Percentiles rank a stretch among this genome's conserved stretches.
Evolutionary conservation across 2,329 filamentous ascomycete genomes (phyloP).

Genomic region (Fusarium proliferatum): DNA sequence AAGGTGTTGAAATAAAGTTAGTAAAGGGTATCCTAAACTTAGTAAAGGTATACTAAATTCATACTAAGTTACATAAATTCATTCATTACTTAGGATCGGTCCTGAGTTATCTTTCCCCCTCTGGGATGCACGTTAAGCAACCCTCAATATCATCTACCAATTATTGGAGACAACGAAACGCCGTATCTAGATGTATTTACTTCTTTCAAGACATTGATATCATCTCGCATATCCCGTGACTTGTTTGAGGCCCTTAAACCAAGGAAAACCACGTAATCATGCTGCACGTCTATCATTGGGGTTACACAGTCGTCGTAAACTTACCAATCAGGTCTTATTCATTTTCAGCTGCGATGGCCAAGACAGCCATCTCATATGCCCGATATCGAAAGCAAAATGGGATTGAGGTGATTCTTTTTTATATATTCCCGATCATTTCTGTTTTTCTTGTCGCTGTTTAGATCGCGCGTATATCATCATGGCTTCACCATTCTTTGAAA

Average conservation of each 20-base stretch:
- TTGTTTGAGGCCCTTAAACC: background rate
- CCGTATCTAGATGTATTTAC: background rate
- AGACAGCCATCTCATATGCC: background rate
- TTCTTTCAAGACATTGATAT: background rate
- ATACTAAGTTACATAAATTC: too few relatives aligned
- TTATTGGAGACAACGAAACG: background rate
- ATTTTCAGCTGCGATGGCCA: background rate
- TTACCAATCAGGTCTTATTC: background rate
- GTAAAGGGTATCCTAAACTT: too few relatives aligned
- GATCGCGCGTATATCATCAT: fast-evolving
- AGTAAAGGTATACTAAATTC: too few relatives aligned
- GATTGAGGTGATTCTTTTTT: fast-evolving
- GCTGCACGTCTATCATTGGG: background rate
- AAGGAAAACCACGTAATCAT: background rate
- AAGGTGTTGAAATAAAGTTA: too few relatives aligned
- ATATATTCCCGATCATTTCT: background rate
- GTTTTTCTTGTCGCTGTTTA: background rate
- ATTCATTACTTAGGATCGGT: too few relatives aligned
- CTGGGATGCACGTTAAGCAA: background rate
- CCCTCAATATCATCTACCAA: background rate
- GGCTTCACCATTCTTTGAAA: background rate
- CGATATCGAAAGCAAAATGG: background rate
- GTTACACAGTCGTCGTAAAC: background rate
- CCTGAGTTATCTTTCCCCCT: too few relatives aligned
- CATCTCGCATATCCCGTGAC: background rate